A percentile compares a stretch with the other conserved stretches of the same genome.
These are phyloP conservation scores for Coniochaeta ligniaria DNA, from an alignment of 2,329 filamentous ascomycete genomes.

Conservation along the genomic window DNA sequence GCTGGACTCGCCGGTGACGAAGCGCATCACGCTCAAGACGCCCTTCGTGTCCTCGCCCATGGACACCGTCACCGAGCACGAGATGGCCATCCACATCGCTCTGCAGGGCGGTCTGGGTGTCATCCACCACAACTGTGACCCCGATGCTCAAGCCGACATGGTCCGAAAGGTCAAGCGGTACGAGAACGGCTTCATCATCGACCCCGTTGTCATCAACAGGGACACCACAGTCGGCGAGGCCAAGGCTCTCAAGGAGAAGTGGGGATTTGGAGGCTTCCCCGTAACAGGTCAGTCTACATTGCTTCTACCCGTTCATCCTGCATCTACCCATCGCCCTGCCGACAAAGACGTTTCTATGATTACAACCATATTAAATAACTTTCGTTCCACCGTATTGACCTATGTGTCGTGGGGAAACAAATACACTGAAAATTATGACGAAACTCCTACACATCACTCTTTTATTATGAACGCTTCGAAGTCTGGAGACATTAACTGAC, in stretches of 20 bases:
- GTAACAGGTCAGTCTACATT: slow-evolving; percentile 75
- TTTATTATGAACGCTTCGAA: background rate
- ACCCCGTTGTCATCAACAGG: slow-evolving; percentile 86
- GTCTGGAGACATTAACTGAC: slow-evolving; percentile 25
- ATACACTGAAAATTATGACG: slow-evolving; percentile 38
- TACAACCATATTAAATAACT: slow-evolving; percentile 86
- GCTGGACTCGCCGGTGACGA: slow-evolving; percentile 88
- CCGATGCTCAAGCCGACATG: slow-evolving; percentile 96
- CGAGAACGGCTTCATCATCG: slow-evolving; percentile 97
- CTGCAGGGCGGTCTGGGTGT: slow-evolving; percentile 84
- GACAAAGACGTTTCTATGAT: slow-evolving; percentile 50
- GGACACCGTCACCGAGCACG: slow-evolving; percentile 99
- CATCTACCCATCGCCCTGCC: background rate
- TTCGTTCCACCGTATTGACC: slow-evolving; percentile 99
- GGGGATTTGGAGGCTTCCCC: slow-evolving; percentile 97
- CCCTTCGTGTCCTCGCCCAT: slow-evolving; percentile 97
- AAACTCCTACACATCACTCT: slow-evolving; percentile 18
- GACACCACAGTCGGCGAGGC: slow-evolving; percentile 86
- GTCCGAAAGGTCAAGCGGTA: slow-evolving; percentile 98
- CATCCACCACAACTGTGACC: slow-evolving; percentile 99
- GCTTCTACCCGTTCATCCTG: slow-evolving; percentile 10
- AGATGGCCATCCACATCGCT: slow-evolving; percentile 98
- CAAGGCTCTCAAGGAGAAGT: slow-evolving; percentile 89
- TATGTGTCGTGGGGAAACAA: slow-evolving; percentile 77
- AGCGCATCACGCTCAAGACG: slow-evolving; percentile 91